Conservation (phyloP, 495 filamentous ascomycete genomes). For the Terfezia boudieri region DNA sequence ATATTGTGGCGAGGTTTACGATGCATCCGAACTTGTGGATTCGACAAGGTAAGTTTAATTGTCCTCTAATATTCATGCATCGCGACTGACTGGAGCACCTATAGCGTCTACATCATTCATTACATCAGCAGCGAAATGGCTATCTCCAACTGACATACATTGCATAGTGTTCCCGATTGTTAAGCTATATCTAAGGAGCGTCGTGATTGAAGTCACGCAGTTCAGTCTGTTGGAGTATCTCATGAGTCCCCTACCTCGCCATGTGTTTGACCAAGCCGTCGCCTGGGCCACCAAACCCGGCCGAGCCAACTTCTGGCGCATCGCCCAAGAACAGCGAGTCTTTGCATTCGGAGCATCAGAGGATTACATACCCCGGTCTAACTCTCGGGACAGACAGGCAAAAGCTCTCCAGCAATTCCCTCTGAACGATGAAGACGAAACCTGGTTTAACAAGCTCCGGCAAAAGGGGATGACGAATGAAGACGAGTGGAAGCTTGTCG, state of each 20-base stretch:
- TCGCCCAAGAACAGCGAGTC: constrained; percentile 38
- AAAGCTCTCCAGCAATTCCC: constrained; percentile 28
- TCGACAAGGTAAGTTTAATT: constrained; percentile 29
- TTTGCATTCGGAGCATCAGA: constrained; percentile 36
- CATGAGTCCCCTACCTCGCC: constrained; percentile 48
- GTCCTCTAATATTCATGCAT: not conserved
- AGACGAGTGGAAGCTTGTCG: constrained; percentile 78
- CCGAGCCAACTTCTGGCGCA: constrained; percentile 67
- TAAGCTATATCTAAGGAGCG: constrained; percentile 56
- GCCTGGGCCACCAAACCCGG: constrained; percentile 68
- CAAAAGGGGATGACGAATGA: constrained; percentile 62
- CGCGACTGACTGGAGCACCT: not conserved
- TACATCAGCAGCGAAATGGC: constrained; percentile 45
- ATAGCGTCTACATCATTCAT: constrained; percentile 57
- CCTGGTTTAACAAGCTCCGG: constrained; percentile 68
- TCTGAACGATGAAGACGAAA: constrained; percentile 87
- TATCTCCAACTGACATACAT: constrained; percentile 62
- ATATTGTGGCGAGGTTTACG: constrained; percentile 58
- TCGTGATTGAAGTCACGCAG: constrained; percentile 41
- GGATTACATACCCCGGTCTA: not conserved
- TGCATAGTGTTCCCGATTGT: constrained; percentile 65
- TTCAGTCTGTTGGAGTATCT: constrained; percentile 55
- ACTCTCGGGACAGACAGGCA: constrained; percentile 13
- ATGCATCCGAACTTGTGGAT: constrained; percentile 95
- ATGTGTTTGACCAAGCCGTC: constrained; percentile 63